Conservation (phyloP, 2,329 filamentous ascomycete genomes). For the Diaporthe ilicicola region DNA sequence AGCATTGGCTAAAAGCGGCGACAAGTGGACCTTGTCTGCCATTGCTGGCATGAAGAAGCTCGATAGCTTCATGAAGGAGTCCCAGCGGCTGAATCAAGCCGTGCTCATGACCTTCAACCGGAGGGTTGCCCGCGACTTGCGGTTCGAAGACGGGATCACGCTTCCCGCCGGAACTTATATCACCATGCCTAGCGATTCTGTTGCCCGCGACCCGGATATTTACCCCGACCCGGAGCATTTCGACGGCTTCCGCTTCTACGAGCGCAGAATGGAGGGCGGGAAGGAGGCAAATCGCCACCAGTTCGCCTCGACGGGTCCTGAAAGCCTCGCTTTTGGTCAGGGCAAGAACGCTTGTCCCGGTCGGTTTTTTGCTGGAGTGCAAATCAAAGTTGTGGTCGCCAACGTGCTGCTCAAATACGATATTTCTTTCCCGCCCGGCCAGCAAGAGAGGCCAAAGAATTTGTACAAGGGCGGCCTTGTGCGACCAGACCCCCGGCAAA, state of each 20-base stretch:
- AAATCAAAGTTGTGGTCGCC: neutral
- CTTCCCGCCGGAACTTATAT: neutral
- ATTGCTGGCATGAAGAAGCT: neutral
- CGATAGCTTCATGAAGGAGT: constrained; percentile 1
- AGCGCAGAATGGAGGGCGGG: no score
- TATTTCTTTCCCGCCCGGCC: neutral
- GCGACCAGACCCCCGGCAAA: neutral
- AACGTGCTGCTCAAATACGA: neutral
- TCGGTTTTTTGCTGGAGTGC: neutral
- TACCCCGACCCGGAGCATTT: neutral
- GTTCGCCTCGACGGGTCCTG: neutral
- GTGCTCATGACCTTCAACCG: neutral
- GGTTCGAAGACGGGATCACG: neutral
- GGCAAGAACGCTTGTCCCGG: neutral
- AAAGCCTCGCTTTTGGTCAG: neutral
- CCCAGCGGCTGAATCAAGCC: neutral
- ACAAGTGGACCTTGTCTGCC: neutral
- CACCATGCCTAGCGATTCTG: neutral
- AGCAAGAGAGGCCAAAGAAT: neutral
- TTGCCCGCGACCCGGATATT: neutral
- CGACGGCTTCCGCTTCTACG: neutral
- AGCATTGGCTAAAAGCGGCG: neutral
- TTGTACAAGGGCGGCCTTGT: neutral
- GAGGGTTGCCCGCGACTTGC: neutral
- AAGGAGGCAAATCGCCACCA: no score